Base-by-base conservation (phyloP, 148 eudicot species). In the Spergularia marina region DNA sequence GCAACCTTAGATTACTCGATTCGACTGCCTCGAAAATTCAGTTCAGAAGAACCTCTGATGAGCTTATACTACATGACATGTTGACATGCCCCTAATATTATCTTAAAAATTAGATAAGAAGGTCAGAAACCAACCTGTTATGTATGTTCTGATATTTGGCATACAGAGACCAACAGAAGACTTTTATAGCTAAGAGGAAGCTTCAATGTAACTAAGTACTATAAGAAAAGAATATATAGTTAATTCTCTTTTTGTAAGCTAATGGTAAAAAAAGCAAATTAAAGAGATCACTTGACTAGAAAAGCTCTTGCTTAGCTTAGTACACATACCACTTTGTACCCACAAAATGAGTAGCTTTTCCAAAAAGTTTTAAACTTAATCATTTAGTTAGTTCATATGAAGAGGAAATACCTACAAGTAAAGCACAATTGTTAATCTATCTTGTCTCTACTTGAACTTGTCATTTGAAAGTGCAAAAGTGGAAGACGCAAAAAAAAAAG, bases 301-400 rank as follows among this genome's bases (percentile, higher is more conserved):
- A 80, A 80, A 80, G 72, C 53, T 71, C 14, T 76, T 75, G 16
- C 72, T 70, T 80, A 52, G 77, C 78, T 23, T 53, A 69, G 68
- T 75, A 63, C 54, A 75, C 49, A n/a, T 47, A 23, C 68, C 68
- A 61, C 40, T 80, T 63, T 70, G 7, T 53, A 16, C 21, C 56
- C 11, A 68, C 30, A 49, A 49, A 51, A 68, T 51, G 13, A 6
- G 64, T 1, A 23, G 68, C 75, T 63, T 52, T 76, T 68, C 25
- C 4, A 1, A 44, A 64, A 77, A 71, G 67, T 36, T 58, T 0
- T 41, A 34, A 44, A 68, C 20, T 20, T 20, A 20, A 18, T 1
- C 20, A 3, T 10, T 6, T 18, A 6, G 30, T 18, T 68, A 10
- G 40, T 65, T 70, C 47, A 58, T 44, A 44, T 44, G 76, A 58